phyloP scores from a whole-genome alignment of 257 asterid genomes.

The Oldenlandia corymbosa region DNA sequence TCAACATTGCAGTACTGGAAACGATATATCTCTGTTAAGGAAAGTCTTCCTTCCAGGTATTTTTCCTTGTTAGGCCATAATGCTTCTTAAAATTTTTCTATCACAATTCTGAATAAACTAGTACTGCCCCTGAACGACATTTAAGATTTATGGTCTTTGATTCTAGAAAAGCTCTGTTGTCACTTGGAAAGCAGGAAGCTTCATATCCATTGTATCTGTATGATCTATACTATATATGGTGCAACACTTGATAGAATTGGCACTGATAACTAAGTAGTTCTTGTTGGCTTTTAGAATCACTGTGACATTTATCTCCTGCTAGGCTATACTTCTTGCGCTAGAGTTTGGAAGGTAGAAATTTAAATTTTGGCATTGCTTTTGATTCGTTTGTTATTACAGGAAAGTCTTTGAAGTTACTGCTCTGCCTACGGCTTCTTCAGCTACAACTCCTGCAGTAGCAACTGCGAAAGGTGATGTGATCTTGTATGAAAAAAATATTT shows the following conservation, averaged over 20 bases:
- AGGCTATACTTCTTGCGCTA: background rate
- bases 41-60: constrained; percentile 86
- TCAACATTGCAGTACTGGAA: constrained; percentile 79
- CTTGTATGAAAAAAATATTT: no score
- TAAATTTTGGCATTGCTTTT: background rate
- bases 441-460: constrained; percentile 31
- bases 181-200: background rate
- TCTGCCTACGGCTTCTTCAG: constrained; percentile 34
- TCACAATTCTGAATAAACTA: background rate
- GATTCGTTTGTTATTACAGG: constrained; percentile 38
- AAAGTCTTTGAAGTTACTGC: constrained; percentile 49
- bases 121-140: background rate
- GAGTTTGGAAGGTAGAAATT: background rate
- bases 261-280: background rate
- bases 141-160: background rate
- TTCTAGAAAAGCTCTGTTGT: background rate
- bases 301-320: no score
- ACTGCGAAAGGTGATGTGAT: constrained; percentile 46
- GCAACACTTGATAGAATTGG: background rate
- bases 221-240: background rate
- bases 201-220: background rate
- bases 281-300: background rate
- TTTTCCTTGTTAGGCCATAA: background rate
- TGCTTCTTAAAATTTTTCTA: background rate
- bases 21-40: constrained; percentile 74